phyloP scores from a whole-genome alignment of 805 yeast species.

The Schwanniomyces yamadae region DNA sequence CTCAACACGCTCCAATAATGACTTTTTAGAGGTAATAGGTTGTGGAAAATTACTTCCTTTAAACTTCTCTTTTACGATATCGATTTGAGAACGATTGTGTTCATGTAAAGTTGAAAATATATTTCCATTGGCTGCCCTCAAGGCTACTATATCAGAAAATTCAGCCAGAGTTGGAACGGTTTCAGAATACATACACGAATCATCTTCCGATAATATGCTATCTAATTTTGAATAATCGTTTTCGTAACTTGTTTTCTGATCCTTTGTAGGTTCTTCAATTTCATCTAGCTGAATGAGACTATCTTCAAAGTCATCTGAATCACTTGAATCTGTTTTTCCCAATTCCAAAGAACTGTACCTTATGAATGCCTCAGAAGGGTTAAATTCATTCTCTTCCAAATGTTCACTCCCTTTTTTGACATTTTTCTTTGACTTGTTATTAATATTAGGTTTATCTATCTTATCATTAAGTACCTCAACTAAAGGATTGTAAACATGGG shows the following conservation, averaged over 20 bases:
- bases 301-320: not conserved
- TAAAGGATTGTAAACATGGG: slow-evolving; percentile 1
- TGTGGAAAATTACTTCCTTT: slow-evolving; percentile 16
- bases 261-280: too few relatives aligned
- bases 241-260: not conserved
- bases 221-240: not conserved
- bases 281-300: not conserved
- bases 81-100: slow-evolving; percentile 12
- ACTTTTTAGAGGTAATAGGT: slow-evolving; percentile 28
- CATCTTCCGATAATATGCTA: not conserved
- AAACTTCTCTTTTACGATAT: slow-evolving; percentile 14
- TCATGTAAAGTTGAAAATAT: slow-evolving; percentile 15
- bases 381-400: too few relatives aligned
- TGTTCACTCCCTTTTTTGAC: too few relatives aligned
- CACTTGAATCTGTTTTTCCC: too few relatives aligned
- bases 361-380: too few relatives aligned
- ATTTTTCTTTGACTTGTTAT: too few relatives aligned
- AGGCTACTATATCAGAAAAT: not conserved
- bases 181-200: not conserved
- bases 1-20: slow-evolving; percentile 25
- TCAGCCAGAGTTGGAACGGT: too few relatives aligned
- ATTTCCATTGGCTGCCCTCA: slow-evolving; percentile 4
- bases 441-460: too few relatives aligned
- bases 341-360: too few relatives aligned
- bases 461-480: too few relatives aligned